Percentiles rank a stretch among this genome's conserved stretches.
Conservation (phyloP, 1,284 basidiomycete genomes). For the Ceratobasidium sp. region DNA sequence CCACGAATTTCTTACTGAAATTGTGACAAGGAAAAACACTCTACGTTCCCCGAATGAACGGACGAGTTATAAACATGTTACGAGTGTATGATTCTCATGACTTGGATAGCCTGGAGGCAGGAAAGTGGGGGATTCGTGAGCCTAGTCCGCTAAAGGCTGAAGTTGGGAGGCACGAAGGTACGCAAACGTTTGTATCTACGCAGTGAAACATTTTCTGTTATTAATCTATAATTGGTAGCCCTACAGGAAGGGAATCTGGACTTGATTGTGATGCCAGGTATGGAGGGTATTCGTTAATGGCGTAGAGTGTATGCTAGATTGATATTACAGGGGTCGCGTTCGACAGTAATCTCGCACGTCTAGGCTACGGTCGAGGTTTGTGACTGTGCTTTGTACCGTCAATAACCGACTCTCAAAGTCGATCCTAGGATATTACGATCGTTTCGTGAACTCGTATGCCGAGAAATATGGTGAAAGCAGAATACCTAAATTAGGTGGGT, state of each 20-base stretch:
- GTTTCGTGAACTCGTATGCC: constrained; percentile 41
- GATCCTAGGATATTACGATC: constrained; percentile 38
- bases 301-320: not conserved
- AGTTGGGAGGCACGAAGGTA: constrained; percentile 40
- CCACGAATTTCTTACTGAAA: not conserved
- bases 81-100: constrained; percentile 45
- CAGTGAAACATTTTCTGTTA: not conserved
- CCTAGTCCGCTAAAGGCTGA: constrained; percentile 41
- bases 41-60: constrained; percentile 46
- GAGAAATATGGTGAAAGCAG: constrained; percentile 19
- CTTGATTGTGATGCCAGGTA: constrained; percentile 46
- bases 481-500: constrained; percentile 37
- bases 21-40: constrained; percentile 41
- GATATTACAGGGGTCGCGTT: constrained; percentile 44
- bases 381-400: not conserved
- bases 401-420: no score
- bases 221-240: not conserved
- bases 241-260: constrained; percentile 35
- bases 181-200: not conserved
- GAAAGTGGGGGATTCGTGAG: constrained; percentile 46
- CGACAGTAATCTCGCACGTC: constrained; percentile 41
- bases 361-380: constrained; percentile 46
- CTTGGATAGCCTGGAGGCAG: constrained; percentile 21
- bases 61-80: constrained; percentile 44
- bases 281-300: no score